Base-by-base conservation (phyloP, 306 rosid species). In the Erythrophleum fordii region DNA sequence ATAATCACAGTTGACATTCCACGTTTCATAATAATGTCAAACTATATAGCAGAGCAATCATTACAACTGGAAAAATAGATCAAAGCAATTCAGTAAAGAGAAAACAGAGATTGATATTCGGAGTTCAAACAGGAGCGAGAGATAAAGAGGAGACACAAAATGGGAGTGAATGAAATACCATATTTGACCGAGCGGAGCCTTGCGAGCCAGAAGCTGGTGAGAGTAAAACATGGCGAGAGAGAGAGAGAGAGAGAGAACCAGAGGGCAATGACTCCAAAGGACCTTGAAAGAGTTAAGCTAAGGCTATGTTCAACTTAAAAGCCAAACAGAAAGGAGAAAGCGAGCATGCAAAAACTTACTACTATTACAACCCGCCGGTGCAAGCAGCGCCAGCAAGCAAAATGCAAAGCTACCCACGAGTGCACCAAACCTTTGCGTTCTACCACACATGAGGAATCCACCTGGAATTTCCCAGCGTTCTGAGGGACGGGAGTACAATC, bases 151-250 rank as follows among this genome's bases (percentile, higher is more conserved):
- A 37, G 18, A 11, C 51, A 44, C 35, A 42, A 68, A 67, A 68
- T 41, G 73, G 46, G 37, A 23, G 35, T 6, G 37, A 13, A 0
- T 5, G 2, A 5, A 13, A 69, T 69, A 69, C 73, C 73, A 69
- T 42, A 69, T 69, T 41, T 69, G 73, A 23, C 73, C 73, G 7
- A 69, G 73, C 6, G 73, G 55, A 22, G 73, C 73, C 28, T 69
- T 69, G 55, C 73, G 73, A 69, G 73, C 73, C 11, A 69, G 73
- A 69, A 69, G 73, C 73, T 69, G 73, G 17, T 44, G 73, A 42
- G 73, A 69, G 73, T 69, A 69, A 23, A 69, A 69, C 73, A 69
- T 69, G 55, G 37, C 52, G 18, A 41, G 52, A 42, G 53, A 42
- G 5, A 42, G 18, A 41, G 52, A 42, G 53, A 42, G 5, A 42